These are phyloP conservation scores for Lipomyces yarrowii DNA, from an alignment of 1,139 yeast species.

Conservation along the genomic window DNA sequence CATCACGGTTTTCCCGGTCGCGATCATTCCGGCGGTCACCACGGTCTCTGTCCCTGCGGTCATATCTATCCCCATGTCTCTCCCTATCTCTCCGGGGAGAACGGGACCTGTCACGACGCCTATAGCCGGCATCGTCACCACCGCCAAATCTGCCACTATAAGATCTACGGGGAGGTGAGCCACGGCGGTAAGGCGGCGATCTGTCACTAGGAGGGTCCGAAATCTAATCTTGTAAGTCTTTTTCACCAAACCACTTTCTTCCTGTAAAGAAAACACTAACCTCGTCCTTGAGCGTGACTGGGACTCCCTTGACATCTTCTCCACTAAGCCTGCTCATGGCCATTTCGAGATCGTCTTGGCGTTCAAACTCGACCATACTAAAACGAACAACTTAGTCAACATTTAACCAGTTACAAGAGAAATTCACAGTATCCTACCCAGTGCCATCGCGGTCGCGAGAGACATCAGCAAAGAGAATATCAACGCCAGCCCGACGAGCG, in stretches of 20 bases:
- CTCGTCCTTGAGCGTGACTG: conserved; percentile 35
- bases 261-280: conserved; percentile 31
- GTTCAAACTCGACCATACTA: conserved; percentile 37
- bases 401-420: not conserved
- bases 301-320: conserved; percentile 35
- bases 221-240: conserved; percentile 11
- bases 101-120: conserved; percentile 28
- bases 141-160: conserved; percentile 12
- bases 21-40: conserved; percentile 22
- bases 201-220: conserved; percentile 27
- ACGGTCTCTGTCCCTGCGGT: conserved; percentile 28
- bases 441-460: conserved; percentile 35
- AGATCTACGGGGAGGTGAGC: conserved; percentile 33
- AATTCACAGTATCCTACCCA: conserved; percentile 31
- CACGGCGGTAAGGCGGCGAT: conserved; percentile 33
- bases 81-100: conserved; percentile 25
- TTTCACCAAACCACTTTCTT: conserved; percentile 15
- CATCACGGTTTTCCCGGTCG: conserved; percentile 19
- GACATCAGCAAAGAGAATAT: conserved; percentile 35
- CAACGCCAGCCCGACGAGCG: conserved; percentile 35
- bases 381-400: not conserved
- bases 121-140: conserved; percentile 6
- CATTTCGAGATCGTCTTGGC: conserved; percentile 36
- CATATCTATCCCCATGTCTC: conserved; percentile 29
- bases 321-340: conserved; percentile 36